Evolutionary conservation across 2,329 filamentous ascomycete genomes (phyloP).

Genomic region (Lachnellula suecica): DNA sequence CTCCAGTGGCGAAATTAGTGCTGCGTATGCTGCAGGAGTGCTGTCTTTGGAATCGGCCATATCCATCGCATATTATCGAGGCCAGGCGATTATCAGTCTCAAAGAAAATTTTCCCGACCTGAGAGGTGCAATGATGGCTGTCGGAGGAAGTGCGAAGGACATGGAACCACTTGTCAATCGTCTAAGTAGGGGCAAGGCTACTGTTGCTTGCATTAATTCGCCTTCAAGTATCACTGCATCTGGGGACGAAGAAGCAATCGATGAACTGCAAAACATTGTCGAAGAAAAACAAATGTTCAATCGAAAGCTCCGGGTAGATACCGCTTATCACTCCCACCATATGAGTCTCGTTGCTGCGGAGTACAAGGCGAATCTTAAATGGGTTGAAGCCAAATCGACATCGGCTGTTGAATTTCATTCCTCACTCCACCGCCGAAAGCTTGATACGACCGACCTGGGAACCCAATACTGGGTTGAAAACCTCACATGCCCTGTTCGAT

Average conservation of each 20-base stretch:
- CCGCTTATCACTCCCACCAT: slow-evolving; percentile 33
- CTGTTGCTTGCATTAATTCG: slow-evolving; percentile 35
- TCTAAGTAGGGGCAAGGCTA: slow-evolving; percentile 26
- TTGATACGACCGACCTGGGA: too few relatives aligned
- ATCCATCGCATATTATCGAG: slow-evolving; percentile 45
- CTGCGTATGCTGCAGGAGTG: slow-evolving; percentile 42
- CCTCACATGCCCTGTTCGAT: too few relatives aligned
- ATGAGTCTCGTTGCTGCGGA: too few relatives aligned
- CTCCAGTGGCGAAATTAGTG: slow-evolving; percentile 48
- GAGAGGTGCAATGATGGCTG: slow-evolving; percentile 54
- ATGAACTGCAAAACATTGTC: slow-evolving; percentile 25
- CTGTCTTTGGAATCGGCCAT: slow-evolving; percentile 34
- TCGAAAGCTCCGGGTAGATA: slow-evolving; percentile 27
- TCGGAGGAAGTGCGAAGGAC: slow-evolving; percentile 33
- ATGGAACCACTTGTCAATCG: slow-evolving; percentile 36
- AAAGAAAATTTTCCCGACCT: slow-evolving; percentile 17
- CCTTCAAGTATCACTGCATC: slow-evolving; percentile 28
- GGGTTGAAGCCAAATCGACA: too few relatives aligned
- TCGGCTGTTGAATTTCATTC: too few relatives aligned
- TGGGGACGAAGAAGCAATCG: slow-evolving; percentile 26
- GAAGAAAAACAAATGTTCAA: slow-evolving; percentile 26
- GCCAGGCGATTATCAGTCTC: slow-evolving; percentile 31
- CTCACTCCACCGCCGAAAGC: too few relatives aligned
- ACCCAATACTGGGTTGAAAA: too few relatives aligned
- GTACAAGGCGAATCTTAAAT: too few relatives aligned